Conservation (phyloP, 768 basidiomycete species). For the Boletus sensibilis region DNA sequence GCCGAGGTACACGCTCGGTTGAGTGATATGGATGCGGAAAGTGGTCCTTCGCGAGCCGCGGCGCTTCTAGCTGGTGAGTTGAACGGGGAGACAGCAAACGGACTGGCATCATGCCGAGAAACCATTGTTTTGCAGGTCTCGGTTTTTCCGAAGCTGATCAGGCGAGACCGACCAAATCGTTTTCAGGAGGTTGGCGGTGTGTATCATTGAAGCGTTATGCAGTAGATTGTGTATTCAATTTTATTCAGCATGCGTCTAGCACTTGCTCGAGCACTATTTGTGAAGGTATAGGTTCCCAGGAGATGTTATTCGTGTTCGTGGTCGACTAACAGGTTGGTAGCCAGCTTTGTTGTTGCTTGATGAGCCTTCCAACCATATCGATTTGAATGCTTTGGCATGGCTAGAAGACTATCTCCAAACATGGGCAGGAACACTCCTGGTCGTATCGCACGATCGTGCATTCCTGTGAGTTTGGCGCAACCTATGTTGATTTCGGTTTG, state of each 20-base stretch:
- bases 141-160: conserved; percentile 93
- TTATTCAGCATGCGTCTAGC: conserved; percentile 85
- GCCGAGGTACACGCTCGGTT: conserved; percentile 88
- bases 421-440: conserved; percentile 88
- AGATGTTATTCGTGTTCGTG: neutral
- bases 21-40: conserved; percentile 98
- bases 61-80: conserved; percentile 76
- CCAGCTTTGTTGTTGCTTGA: conserved; percentile 78
- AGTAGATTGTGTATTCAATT: neutral
- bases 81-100: neutral
- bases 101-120: neutral
- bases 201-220: conserved; percentile 8
- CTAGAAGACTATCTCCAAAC: conserved; percentile 96
- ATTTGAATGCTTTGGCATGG: conserved; percentile 97
- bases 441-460: conserved; percentile 98
- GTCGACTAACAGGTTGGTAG: conserved; percentile 34
- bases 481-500: neutral
- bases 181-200: conserved; percentile 95
- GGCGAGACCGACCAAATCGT: conserved; percentile 74
- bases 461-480: conserved; percentile 62
- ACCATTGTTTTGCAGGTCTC: conserved; percentile 52
- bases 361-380: conserved; percentile 97
- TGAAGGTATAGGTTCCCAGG: conserved; percentile 56
- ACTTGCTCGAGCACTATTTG: conserved; percentile 91
- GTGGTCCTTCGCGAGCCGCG: conserved; percentile 92